Evolutionary conservation across 176 grass and related monocot genomes (phyloP), one percentile per base, ranked within the genome.

Genomic region (Dendrocalamus sinicus): DNA sequence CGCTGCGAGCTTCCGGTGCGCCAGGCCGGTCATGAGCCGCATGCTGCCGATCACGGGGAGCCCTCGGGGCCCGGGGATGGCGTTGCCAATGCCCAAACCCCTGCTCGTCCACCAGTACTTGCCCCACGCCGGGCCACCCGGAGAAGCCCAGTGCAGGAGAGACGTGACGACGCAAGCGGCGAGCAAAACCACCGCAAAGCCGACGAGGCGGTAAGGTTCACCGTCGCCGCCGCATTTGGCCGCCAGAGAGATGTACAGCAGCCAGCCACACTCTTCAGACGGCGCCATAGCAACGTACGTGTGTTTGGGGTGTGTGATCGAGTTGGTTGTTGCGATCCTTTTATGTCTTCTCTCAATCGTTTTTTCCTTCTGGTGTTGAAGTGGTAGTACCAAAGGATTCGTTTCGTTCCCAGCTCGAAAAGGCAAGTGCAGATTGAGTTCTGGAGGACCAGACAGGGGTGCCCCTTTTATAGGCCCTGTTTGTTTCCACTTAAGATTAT

Each of bases 61-160:
- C 0, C 94, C 94, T 0, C 90, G 80, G 0, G 94, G 94, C 2
- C 94, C 94, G 0, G 88, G 90, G 64, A 97, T 92, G 53, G 75
- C 20, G n/a, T 14, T 8, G 17, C 22, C 48, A 60, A 46, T 28
- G 78, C 54, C 54, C 59, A 75, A 37, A 3, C 62, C 65, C 14
- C 14, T 26, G 43, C 37, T 69, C 6, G 75, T 86, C 92, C 90
- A 89, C 80, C 92, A 32, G 63, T 97, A 97, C 84, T 75, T 59
- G 1, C 94, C 94, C 94, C 94, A 97, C 23, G 94, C 92, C 0
- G 94, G 88, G 4, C 94, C 94, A 22, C 94, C 94, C 0, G 90
- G 94, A 2, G 52, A 69, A 10, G 79, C 61, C 94, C 94, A 97
- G 85, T 94, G 85, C 50, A 90, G 69, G 35, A 97, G 80, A 54